Base-by-base conservation (phyloP, 495 filamentous ascomycete species). In the Penicillium canariense region DNA sequence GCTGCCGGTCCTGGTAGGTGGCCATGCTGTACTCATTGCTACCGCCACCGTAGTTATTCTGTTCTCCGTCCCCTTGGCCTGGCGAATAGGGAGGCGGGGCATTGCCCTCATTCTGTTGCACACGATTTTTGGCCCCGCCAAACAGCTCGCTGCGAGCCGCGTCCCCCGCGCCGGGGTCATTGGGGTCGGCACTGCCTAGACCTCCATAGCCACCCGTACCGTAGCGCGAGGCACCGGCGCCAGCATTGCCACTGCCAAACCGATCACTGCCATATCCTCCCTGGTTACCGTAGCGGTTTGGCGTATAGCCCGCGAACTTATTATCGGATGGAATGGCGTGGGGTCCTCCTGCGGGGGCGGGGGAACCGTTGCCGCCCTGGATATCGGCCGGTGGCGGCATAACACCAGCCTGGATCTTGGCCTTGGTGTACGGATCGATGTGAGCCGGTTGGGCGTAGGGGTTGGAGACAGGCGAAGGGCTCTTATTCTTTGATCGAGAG, bases 151-250 rank as follows among this genome's bases (percentile, higher is more conserved):
- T 81, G 53, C 84, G 75, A 53, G 81, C 83, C 44, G 74, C 74
- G 59, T 85, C 83, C 5, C 66, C 66, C 5, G 62, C 60, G 38
- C 61, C 65, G 26, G 81, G 77, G 50, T 81, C 78, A 44, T 80
- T 79, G 60, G 81, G 83, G 44, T 81, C 78, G 18, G 61, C 52
- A 55, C 65, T 72, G 52, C 85, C 86, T 39, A 91, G 60, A 23
- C 87, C 87, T 40, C 89, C 89, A 61, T 93, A 93, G 43, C 88
- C 88, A 54, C 87, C 86, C 47, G 80, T 70, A 31, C 87, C 81
- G 52, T 82, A 76, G 50, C 72, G 72, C 26, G 78, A 61, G 26
- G 60, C 53, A 15, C 58, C 55, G 35, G 59, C 62, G 48, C 67
- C 60, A 63, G 57, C 62, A 48, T 50, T 56, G 1, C 34, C 49